Base-by-base conservation (phyloP, 2,329 filamentous ascomycete species). In the Pseudofabraea citricarpa region DNA sequence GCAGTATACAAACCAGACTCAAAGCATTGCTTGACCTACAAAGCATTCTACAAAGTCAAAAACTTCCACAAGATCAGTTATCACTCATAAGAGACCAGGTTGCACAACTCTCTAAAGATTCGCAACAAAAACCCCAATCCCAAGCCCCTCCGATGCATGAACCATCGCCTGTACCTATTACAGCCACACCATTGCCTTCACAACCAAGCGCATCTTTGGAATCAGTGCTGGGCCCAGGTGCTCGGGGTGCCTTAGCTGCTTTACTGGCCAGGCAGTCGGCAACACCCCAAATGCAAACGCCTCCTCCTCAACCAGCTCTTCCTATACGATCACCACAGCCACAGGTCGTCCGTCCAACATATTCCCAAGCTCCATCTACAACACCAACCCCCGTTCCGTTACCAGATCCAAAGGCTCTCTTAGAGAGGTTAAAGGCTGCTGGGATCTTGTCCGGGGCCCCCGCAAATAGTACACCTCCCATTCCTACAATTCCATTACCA, bases 21-120 rank as follows among this genome's bases (percentile, higher is more conserved):
- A 87, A 88, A 68, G 89, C 90, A 50, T 78, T 96, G 56, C 72
- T 90, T 66, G 87, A 93, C 65, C 77, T 97, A 52, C 88, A 95
- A 69, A 81, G 75, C 54, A 79, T 91, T 53, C 72, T 96, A 60
- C 81, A 87, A 64, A 83, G 75, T 55, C 85, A 89, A 65, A 82
- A 83, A 60, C 74, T 95, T 62, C 84, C 84, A 47, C 81, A 82
- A 57, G 83, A 90, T 59, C 87, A 95, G 69, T 76, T 95, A 62
- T 81, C 86, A 66, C 79, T 86, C 64, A 86, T 95, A 66, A 87
- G 85, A 66, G 83, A 85, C 63, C 88, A 93, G 76, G 83, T 96
- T 65, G 81, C 85, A 64, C 81, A 83, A 65, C 77, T 95, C 64
- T 58, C 59, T 50, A 52, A 59, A 43, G 54, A 59, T 44, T 47